Conservation (phyloP, 164 flowering plant species). For the Warburgia ugandensis region DNA sequence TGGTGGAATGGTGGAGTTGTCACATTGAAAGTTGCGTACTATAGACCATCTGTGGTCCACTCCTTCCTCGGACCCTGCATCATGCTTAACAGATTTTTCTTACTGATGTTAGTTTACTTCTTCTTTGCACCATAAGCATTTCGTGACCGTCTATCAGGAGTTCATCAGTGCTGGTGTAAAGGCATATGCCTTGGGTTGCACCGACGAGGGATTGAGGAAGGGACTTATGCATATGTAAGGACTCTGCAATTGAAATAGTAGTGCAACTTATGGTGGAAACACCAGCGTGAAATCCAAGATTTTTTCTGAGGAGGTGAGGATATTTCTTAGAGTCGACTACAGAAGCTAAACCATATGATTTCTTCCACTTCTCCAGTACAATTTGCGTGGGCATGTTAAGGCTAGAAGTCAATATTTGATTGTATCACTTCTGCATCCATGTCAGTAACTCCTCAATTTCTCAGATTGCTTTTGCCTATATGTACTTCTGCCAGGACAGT, state of each 20-base stretch:
- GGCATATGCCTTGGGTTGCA: conserved; percentile 93
- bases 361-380: neutral
- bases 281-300: conserved; percentile 74
- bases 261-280: conserved; percentile 56
- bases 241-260: conserved; percentile 72
- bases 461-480: neutral
- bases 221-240: conserved; percentile 72
- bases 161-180: conserved; percentile 91
- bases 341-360: neutral
- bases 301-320: conserved; percentile 53
- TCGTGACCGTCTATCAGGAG: conserved; percentile 41
- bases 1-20: too few species aligned
- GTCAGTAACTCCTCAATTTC: neutral
- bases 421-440: neutral
- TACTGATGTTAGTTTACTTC: neutral
- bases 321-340: neutral
- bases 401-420: neutral
- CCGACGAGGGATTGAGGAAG: conserved; percentile 79
- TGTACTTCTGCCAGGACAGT: too few species aligned
- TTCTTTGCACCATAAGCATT: neutral
- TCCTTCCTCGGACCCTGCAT: too few species aligned
- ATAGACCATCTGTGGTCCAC: too few species aligned
- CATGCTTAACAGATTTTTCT: neutral
- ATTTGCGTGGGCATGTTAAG: neutral
- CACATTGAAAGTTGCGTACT: too few species aligned